phyloP scores from a whole-genome alignment of 2,329 filamentous ascomycete genomes.

The Aspergillus oerlinghausenensis region DNA sequence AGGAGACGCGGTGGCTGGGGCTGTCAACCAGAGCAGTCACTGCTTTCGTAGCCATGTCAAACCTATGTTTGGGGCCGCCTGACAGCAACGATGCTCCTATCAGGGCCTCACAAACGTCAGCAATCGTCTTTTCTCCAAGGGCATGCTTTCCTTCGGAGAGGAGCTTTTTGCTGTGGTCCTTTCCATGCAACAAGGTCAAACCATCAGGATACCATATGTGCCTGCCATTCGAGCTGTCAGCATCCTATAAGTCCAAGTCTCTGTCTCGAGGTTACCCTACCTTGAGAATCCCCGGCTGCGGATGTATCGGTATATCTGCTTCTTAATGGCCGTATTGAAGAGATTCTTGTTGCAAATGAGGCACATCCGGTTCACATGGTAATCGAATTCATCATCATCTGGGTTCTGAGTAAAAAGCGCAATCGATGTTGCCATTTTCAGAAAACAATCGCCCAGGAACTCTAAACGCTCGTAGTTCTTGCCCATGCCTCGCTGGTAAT shows the following conservation, averaged over 20 bases:
- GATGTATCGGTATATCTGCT: constrained; percentile 67
- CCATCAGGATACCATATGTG: constrained; percentile 86
- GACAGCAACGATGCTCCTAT: constrained; percentile 77
- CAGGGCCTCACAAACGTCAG: constrained; percentile 89
- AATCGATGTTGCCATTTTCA: constrained; percentile 94
- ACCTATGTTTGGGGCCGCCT: constrained; percentile 46
- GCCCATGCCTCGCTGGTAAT: constrained; percentile 81
- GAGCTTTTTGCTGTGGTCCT: constrained; percentile 51
- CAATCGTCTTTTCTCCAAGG: constrained; percentile 82
- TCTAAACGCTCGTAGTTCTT: constrained; percentile 93
- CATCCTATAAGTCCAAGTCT: background rate
- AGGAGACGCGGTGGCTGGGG: constrained; percentile 63
- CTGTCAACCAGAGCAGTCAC: constrained; percentile 59
- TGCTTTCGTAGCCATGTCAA: constrained; percentile 58
- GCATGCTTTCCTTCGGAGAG: constrained; percentile 50
- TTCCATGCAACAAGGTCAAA: constrained; percentile 68
- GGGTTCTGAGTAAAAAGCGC: constrained; percentile 74
- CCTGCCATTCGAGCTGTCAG: constrained; percentile 31
- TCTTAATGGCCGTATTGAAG: constrained; percentile 67
- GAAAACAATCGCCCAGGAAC: constrained; percentile 86
- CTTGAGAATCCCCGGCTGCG: constrained; percentile 78
- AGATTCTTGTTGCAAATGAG: constrained; percentile 90
- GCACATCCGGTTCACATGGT: constrained; percentile 85
- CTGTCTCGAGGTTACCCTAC: constrained; percentile 28
- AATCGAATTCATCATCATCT: constrained; percentile 75